These are phyloP conservation scores for Teratosphaeria zuluensis DNA, from an alignment of 2,329 filamentous ascomycete species.

Conservation along the genomic window DNA sequence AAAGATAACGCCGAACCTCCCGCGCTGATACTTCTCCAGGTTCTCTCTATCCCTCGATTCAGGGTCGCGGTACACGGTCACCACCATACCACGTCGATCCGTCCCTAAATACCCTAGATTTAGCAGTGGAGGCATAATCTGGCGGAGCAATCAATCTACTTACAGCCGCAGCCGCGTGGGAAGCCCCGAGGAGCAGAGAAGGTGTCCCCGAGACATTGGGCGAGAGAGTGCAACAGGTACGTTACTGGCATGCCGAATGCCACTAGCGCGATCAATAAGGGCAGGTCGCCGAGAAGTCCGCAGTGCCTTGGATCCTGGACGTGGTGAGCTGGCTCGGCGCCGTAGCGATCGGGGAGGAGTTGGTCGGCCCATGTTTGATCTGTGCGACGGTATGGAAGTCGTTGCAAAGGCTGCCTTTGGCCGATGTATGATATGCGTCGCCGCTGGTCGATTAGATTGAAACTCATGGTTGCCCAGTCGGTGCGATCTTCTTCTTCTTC, in stretches of 20 bases:
- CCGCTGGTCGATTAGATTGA: not conserved
- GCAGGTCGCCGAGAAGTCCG: constrained; percentile 7
- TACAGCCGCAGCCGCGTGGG: constrained; percentile 2
- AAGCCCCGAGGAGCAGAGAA: not conserved
- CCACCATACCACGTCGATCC: constrained; percentile 3
- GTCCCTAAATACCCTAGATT: not conserved
- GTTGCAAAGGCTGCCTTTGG: not conserved
- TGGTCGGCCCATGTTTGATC: constrained; percentile 3
- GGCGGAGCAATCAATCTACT: not conserved
- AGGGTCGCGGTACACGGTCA: constrained; percentile 4
- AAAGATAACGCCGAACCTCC: not conserved
- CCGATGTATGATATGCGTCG: not conserved
- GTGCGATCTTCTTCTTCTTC: constrained; percentile 1
- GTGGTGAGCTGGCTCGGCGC: not conserved
- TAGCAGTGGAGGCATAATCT: not conserved
- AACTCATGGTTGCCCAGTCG: constrained; percentile 6
- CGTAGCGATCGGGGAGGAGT: constrained; percentile 6
- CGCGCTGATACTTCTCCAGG: constrained; percentile 1
- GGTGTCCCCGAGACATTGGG: not conserved
- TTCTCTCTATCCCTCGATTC: not conserved
- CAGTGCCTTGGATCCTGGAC: not conserved
- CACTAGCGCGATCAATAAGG: constrained; percentile 7
- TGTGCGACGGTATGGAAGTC: not conserved
- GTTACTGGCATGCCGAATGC: constrained; percentile 2
- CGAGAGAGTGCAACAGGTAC: not conserved